Percentiles rank a stretch among this genome's conserved stretches.
These are phyloP conservation scores for Betula pendula DNA, from an alignment of 306 rosid species.

Conservation along the genomic window DNA sequence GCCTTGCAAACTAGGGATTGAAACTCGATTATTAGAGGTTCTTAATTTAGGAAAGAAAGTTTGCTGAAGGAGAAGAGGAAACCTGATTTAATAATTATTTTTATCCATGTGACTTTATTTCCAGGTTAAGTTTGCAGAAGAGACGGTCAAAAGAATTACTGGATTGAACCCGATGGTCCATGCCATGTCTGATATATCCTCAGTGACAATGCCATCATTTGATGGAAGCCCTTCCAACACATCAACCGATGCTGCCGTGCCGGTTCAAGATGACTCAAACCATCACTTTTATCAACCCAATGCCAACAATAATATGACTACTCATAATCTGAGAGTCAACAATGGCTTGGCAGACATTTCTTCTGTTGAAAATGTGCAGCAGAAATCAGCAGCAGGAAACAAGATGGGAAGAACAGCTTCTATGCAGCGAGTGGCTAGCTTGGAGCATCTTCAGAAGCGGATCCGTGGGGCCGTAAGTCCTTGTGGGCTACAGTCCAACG, in stretches of 20 bases:
- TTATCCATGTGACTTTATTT: conserved; percentile 19
- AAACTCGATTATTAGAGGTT: conserved; percentile 8
- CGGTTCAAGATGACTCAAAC: conserved; percentile 59
- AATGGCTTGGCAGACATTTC: conserved; percentile 44
- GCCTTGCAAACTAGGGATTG: too few species aligned
- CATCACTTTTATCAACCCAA: conserved; percentile 49
- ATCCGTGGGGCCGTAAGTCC: conserved; percentile 54
- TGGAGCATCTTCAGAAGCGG: conserved; percentile 94
- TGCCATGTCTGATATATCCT: conserved; percentile 57
- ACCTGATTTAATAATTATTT: conserved; percentile 20
- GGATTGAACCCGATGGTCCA: conserved; percentile 59
- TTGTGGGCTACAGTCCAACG: conserved; percentile 38
- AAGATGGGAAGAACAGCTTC: conserved; percentile 56
- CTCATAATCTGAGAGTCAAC: conserved; percentile 45
- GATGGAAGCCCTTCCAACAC: conserved; percentile 76
- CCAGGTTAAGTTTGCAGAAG: conserved; percentile 92
- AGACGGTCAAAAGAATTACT: conserved; percentile 66
- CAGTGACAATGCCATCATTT: conserved; percentile 56
- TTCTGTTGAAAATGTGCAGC: conserved; percentile 51
- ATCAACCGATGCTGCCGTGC: conserved; percentile 65
- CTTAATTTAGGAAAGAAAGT: not conserved
- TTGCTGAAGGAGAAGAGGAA: not conserved
- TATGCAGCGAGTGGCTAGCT: conserved; percentile 84
- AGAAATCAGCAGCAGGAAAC: conserved; percentile 43
- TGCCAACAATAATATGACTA: conserved; percentile 35